Evolutionary conservation across 495 filamentous ascomycete genomes (phyloP).

Genomic region (Sphaerosporella brunnea): DNA sequence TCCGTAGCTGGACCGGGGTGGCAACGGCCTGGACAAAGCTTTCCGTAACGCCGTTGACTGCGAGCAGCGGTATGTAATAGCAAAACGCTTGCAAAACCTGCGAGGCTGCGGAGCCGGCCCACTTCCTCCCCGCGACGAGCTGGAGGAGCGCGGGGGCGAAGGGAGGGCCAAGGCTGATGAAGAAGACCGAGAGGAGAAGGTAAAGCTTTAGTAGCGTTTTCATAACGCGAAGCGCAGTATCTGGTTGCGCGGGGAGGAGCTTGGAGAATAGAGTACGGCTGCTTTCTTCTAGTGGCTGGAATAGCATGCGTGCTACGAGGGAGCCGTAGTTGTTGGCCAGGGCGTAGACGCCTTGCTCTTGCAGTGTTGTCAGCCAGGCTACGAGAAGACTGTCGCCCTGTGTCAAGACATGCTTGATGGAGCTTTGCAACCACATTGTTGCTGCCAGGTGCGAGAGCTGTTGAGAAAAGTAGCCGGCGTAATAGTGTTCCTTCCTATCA

Average conservation of each 20-base stretch:
- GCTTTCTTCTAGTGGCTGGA: constrained; percentile 89
- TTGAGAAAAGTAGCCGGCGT: constrained; percentile 21
- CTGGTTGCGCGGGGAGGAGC: constrained; percentile 33
- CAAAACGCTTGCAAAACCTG: constrained; percentile 58
- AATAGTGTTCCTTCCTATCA: constrained; percentile 10
- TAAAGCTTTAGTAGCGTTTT: constrained; percentile 42
- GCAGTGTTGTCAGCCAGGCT: constrained; percentile 49
- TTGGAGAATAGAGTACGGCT: constrained; percentile 72
- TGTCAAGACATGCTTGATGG: constrained; percentile 80
- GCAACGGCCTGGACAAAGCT: constrained; percentile 82
- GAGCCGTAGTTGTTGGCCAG: constrained; percentile 90
- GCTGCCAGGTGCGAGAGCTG: constrained; percentile 39
- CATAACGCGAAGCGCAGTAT: constrained; percentile 32
- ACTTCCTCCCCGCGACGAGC: constrained; percentile 54
- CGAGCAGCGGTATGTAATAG: constrained; percentile 82
- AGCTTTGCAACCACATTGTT: constrained; percentile 68
- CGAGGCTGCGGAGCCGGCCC: constrained; percentile 49
- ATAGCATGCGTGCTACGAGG: constrained; percentile 70
- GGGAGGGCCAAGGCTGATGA: constrained; percentile 50
- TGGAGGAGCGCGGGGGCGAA: constrained; percentile 52
- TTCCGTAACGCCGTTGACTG: constrained; percentile 79
- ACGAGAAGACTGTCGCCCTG: constrained; percentile 87
- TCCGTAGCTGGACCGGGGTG: constrained; percentile 45
- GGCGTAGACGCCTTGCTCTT: constrained; percentile 82
- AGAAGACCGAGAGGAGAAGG: constrained; percentile 46